Evolutionary conservation across 2,329 filamentous ascomycete species (phyloP).

Genomic region (Biscogniauxia mediterranea): DNA sequence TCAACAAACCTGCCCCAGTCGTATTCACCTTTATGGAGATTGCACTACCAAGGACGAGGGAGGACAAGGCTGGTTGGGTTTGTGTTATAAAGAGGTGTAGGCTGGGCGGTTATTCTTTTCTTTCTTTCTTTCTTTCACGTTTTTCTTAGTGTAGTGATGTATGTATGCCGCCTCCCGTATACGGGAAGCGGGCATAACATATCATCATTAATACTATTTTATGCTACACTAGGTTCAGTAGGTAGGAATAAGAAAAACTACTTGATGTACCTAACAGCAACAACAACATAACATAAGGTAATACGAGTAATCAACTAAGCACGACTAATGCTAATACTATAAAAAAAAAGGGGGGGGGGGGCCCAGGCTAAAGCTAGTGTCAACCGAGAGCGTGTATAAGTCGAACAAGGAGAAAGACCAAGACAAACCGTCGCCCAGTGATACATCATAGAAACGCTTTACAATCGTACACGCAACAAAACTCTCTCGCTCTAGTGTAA

Average conservation of each 20-base stretch:
- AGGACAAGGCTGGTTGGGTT: slow-evolving; percentile 10
- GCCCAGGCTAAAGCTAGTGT: background rate
- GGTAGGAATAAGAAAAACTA: too few relatives aligned
- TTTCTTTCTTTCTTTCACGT: background rate
- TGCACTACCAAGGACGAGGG: slow-evolving; percentile 11
- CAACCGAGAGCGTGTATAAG: background rate
- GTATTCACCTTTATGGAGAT: slow-evolving; percentile 1
- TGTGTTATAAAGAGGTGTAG: slow-evolving; percentile 17
- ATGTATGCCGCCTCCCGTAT: too few relatives aligned
- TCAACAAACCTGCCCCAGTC: background rate
- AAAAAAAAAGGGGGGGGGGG: background rate
- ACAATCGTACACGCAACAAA: too few relatives aligned
- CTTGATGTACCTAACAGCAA: too few relatives aligned
- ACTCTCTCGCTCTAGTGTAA: too few relatives aligned
- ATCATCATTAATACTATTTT: too few relatives aligned
- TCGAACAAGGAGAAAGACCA: background rate
- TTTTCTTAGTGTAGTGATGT: too few relatives aligned
- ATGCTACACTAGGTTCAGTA: too few relatives aligned
- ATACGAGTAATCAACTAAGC: too few relatives aligned
- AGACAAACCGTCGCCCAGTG: background rate
- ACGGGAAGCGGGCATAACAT: too few relatives aligned
- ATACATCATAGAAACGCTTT: background rate
- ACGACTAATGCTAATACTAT: background rate
- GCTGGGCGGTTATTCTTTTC: slow-evolving; percentile 5
- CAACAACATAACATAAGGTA: too few relatives aligned